phyloP scores from a whole-genome alignment of 345 rosid species.

The Cardamine resedifolia region DNA sequence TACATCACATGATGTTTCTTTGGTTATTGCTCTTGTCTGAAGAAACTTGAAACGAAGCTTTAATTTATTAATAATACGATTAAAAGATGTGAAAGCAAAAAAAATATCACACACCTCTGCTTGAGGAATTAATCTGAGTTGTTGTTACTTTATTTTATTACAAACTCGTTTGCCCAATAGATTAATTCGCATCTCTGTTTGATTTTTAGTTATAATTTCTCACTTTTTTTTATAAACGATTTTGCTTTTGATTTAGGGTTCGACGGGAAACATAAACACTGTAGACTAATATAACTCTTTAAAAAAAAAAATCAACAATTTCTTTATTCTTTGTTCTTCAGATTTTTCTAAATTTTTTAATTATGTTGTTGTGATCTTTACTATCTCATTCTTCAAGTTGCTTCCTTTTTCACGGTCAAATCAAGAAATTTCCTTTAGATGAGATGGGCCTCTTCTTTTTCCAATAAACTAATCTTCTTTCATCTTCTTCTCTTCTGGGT shows the following conservation, averaged over 20 bases:
- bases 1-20: conserved; percentile 7
- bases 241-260: conserved; percentile 8
- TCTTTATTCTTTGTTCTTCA: conserved; percentile 32
- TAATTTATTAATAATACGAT: not conserved
- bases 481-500: conserved; percentile 27
- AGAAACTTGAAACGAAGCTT: not conserved
- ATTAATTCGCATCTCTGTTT: not conserved
- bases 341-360: conserved; percentile 17
- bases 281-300: not conserved
- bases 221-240: no score
- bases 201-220: not conserved
- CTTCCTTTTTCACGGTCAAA: conserved; percentile 24
- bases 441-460: conserved; percentile 25
- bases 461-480: conserved; percentile 12
- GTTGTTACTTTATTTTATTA: not conserved
- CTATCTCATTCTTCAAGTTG: conserved; percentile 23
- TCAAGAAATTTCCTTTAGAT: conserved; percentile 13
- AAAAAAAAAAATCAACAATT: not conserved
- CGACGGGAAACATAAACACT: conserved; percentile 19
- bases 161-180: conserved; percentile 1
- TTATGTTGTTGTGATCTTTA: conserved; percentile 5
- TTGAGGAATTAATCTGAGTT: conserved; percentile 2
- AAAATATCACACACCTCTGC: not conserved
- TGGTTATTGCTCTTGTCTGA: not conserved
- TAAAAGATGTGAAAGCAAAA: conserved; percentile 1